Evolutionary conservation across 2,329 filamentous ascomycete species (phyloP).

Genomic region (Fusarium sp.): DNA sequence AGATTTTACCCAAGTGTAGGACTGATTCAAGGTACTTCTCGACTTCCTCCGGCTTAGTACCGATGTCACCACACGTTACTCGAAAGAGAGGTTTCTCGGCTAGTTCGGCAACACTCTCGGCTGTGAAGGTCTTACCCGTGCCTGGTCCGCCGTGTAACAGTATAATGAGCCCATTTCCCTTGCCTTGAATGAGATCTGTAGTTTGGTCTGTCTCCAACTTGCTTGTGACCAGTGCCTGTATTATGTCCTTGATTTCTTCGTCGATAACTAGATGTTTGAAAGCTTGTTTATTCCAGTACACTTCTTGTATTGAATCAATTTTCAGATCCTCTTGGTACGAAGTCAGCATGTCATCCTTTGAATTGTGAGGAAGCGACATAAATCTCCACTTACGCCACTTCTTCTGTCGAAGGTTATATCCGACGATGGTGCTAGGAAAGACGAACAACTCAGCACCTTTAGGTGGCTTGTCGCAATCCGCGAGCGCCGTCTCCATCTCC

Average conservation of each 20-base stretch:
- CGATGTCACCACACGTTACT: neutral
- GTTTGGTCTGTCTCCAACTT: neutral
- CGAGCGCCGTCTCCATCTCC: neutral
- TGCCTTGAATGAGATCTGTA: slow-evolving; percentile 51
- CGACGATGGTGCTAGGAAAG: neutral
- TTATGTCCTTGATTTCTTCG: slow-evolving; percentile 17
- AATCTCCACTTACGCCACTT: neutral
- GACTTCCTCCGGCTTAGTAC: slow-evolving; percentile 33
- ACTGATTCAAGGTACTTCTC: slow-evolving; percentile 41
- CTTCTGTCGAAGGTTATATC: slow-evolving; percentile 4
- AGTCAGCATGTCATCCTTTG: neutral
- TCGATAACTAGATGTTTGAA: slow-evolving; percentile 29
- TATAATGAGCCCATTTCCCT: slow-evolving; percentile 50
- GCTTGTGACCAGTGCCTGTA: slow-evolving; percentile 15
- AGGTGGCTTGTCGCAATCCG: neutral
- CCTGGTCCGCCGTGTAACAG: slow-evolving; percentile 51
- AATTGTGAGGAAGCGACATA: too few species aligned
- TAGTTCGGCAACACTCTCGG: slow-evolving; percentile 39
- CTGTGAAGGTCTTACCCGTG: slow-evolving; percentile 52
- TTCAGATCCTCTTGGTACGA: neutral
- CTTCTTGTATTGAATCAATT: slow-evolving; percentile 15
- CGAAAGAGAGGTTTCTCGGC: slow-evolving; percentile 35
- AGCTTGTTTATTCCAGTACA: slow-evolving; percentile 29
- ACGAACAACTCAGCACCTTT: neutral
- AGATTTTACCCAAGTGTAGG: slow-evolving; percentile 28